Evolutionary conservation across 108 stramenopile genomes (phyloP), one percentile per base, ranked within the genome.

Genomic region (Craspedostauros australis): DNA sequence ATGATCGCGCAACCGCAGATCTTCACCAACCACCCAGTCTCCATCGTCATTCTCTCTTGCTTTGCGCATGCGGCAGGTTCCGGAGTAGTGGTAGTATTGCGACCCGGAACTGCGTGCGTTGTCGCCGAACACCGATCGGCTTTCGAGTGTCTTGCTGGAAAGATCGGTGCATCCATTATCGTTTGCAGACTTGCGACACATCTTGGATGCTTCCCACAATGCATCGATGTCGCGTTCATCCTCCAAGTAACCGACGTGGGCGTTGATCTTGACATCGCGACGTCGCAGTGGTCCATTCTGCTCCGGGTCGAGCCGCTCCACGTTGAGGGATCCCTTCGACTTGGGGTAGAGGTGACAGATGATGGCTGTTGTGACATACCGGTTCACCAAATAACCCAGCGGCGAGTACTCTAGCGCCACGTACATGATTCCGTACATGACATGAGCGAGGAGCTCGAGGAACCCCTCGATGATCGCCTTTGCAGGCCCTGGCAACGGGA

Each of bases 61-160:
- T 28, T 48, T 0, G 24, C 43, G n/a, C 72, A 86, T 83, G 6
- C 70, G 62, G 64, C 88, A 85, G 42, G 80, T 81, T 39, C 84
- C 79, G 47, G 63, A 77, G 64, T 78, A 86, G 50, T 90, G 88
- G 64, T 69, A 90, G 57, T 84, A 90, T 0, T 84, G 88, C 9
- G 58, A 60, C 21, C 57, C 70, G 80, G 73, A 51, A 70, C 59
- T 62, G 32, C 50, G 19, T 44, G 20, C 26, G 5, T 37, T 33
- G 34, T 22, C 18, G 9, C 1, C 51, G 29, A 4, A 41, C n/a
- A n/a, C n/a, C n/a, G n/a, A n/a, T n/a, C n/a, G n/a, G n/a, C n/a
- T n/a, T n/a, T n/a, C n/a, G n/a, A n/a, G n/a, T n/a, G n/a, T n/a
- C n/a, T n/a, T n/a, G n/a, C n/a, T n/a, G n/a, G n/a, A n/a, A n/a